Evolutionary conservation across 192 early-diverging fungal species (phyloP).

Genomic region (Mortierella claussenii): DNA sequence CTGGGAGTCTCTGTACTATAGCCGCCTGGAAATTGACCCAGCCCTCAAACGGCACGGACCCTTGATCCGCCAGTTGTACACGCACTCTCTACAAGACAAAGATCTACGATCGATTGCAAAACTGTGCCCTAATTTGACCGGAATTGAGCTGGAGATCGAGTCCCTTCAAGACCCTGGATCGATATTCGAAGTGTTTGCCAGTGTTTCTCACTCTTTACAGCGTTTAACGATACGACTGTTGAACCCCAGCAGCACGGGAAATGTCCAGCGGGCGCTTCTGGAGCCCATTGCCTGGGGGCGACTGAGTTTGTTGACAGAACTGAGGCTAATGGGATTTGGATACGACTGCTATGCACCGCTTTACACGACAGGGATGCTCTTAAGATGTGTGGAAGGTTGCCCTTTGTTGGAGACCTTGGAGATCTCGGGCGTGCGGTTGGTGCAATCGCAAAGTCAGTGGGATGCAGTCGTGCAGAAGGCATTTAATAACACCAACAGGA

Average conservation of each 20-base stretch:
- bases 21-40: neutral
- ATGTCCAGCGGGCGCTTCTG: neutral
- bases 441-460: conserved; percentile 11
- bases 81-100: conserved; percentile 6
- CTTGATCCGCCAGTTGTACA: conserved; percentile 6
- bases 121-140: neutral
- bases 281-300: conserved; percentile 5
- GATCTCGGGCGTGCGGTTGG: conserved; percentile 3
- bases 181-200: neutral
- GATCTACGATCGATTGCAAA: conserved; percentile 3
- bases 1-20: conserved; percentile 18
- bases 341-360: neutral
- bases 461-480: neutral
- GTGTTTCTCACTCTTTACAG: neutral
- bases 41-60: conserved; percentile 2
- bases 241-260: neutral
- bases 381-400: conserved; percentile 8
- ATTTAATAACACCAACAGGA: neutral
- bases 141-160: neutral
- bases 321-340: conserved; percentile 2
- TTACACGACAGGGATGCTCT: conserved; percentile 21
- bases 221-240: neutral
- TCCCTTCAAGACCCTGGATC: neutral
- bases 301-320: conserved; percentile 10
- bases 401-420: conserved; percentile 14